A percentile compares a stretch with the other conserved stretches of the same genome.
These are phyloP conservation scores for Blastobotrys persicus DNA, from an alignment of 1,139 yeast species.

Conservation along the genomic window DNA sequence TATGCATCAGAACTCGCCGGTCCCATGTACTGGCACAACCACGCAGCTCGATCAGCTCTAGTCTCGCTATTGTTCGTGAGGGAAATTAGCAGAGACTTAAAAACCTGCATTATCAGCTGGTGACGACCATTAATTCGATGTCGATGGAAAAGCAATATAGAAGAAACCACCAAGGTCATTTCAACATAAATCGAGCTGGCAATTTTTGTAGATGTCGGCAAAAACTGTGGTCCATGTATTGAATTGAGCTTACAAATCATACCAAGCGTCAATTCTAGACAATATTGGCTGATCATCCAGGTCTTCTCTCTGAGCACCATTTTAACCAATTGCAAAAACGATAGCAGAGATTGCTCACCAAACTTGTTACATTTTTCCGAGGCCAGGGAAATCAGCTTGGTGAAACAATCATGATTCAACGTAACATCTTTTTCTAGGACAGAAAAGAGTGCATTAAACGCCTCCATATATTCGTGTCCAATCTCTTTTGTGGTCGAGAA, in stretches of 20 bases:
- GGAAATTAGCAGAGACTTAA: constrained; percentile 45
- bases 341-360: constrained; percentile 5
- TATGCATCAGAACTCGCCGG: constrained; percentile 43
- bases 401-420: neutral
- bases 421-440: neutral
- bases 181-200: constrained; percentile 15
- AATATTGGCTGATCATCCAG: constrained; percentile 68
- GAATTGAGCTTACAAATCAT: constrained; percentile 37
- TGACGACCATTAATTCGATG: constrained; percentile 68
- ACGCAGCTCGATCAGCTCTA: constrained; percentile 15
- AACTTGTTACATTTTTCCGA: constrained; percentile 8
- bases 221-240: constrained; percentile 19
- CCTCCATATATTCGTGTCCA: neutral
- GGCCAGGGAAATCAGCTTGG: constrained; percentile 5
- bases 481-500: neutral
- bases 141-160: constrained; percentile 63
- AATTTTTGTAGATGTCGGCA: constrained; percentile 2
- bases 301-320: constrained; percentile 47
- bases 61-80: neutral
- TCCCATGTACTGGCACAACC: constrained; percentile 5
- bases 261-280: constrained; percentile 53
- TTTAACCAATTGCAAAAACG: constrained; percentile 35
- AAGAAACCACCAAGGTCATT: constrained; percentile 24
- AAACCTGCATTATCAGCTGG: constrained; percentile 55
- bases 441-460: constrained; percentile 10